Evolutionary conservation across 805 yeast species (phyloP), one percentile per base, ranked within the genome.

Genomic region (Starmera caribaea): DNA sequence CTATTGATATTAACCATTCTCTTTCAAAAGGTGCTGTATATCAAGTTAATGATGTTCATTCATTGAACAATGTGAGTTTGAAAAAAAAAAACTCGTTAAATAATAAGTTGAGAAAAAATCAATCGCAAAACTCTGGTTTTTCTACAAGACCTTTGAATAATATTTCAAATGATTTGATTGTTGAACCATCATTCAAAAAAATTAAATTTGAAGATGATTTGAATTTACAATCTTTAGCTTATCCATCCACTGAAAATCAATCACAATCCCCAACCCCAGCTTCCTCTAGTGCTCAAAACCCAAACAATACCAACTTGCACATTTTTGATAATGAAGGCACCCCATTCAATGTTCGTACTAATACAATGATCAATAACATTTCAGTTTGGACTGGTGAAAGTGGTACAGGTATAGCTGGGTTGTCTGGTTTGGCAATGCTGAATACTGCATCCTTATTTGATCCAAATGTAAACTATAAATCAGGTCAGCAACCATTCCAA

Each of bases 291-390:
- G 14, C 21, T 13, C 35, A 38, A 15, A 37, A 34, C 27, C 29
- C 39, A n/a, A 35, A 21, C 5, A 37, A 32, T n/a, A 38, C 47
- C 4, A 39, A 41, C 37, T 44, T 24, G 38, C 44, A 27, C 32
- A 49, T 3, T 14, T 48, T 26, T 16, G 48, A 44, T 30, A 37
- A 42, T 7, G 54, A 49, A 28, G 21, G 35, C 17, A 46, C 53
- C 6, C 48, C 56, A 5, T 57, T 54, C 40, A 53, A 53, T 34
- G 73, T 70, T 12, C 66, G 79, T 21, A 71, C 80, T 1, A 74
- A 73, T 32, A 69, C 69, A 28, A 76, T 76, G 82, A 76, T 76
- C 48, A 74, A 65, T 49, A 74, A 75, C 47, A 76, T 76, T 30
- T 73, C 79, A 0, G 71, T 69, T 1, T 76, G 82, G 82, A 75